Percentiles rank a stretch among this genome's conserved stretches.
These are phyloP conservation scores for Verticillium albo-atrum DNA, from an alignment of 2,329 filamentous ascomycete species.

Conservation along the genomic window DNA sequence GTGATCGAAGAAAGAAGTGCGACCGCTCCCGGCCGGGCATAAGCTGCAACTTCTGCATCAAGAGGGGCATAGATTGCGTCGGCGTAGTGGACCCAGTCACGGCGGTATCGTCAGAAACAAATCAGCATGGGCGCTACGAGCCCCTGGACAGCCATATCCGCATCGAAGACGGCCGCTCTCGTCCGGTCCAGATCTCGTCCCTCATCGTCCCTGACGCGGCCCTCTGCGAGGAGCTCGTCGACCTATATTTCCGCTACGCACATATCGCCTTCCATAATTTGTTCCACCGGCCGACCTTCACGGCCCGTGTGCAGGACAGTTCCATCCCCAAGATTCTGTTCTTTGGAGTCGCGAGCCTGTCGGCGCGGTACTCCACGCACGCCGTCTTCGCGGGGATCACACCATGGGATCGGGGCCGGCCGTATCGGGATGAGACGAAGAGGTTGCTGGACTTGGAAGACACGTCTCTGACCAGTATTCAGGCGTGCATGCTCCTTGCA, in stretches of 20 bases:
- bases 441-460: constrained; percentile 25
- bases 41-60: constrained; percentile 1
- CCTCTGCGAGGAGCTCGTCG: constrained; percentile 17
- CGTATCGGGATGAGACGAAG: constrained; percentile 15
- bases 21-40: background rate
- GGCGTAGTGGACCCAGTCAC: background rate
- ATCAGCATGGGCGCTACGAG: background rate
- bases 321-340: constrained; percentile 15
- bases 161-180: background rate
- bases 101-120: background rate
- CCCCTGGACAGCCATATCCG: no score
- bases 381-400: constrained; percentile 9
- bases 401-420: constrained; percentile 16
- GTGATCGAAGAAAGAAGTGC: background rate
- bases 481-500: constrained; percentile 32
- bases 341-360: constrained; percentile 18
- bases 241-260: constrained; percentile 27
- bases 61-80: background rate
- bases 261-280: constrained; percentile 28
- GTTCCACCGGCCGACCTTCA: constrained; percentile 23
- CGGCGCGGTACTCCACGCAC: constrained; percentile 17
- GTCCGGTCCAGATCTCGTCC: background rate
- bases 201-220: constrained; percentile 10
- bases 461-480: constrained; percentile 30
- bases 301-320: constrained; percentile 16